These are phyloP conservation scores for Epichloe aotearoae DNA, from an alignment of 2,329 filamentous ascomycete species.

Conservation along the genomic window DNA sequence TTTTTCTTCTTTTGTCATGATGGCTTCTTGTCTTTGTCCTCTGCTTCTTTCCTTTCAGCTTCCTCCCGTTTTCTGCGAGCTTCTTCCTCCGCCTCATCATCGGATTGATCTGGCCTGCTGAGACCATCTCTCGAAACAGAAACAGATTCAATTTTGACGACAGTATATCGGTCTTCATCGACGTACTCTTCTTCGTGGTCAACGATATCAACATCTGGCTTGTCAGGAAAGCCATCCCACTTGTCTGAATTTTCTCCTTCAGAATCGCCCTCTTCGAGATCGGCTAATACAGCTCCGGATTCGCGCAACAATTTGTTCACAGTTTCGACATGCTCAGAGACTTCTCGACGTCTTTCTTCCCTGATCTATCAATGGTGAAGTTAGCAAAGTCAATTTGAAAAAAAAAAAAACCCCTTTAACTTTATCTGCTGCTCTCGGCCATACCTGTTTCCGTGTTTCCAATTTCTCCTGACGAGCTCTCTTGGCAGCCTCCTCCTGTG, in stretches of 20 bases:
- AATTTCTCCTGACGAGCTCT: constrained; percentile 67
- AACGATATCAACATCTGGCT: constrained; percentile 35
- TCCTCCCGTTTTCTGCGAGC: constrained; percentile 12
- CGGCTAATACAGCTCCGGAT: constrained; percentile 32
- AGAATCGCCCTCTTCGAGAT: constrained; percentile 27
- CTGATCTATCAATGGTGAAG: constrained; percentile 45
- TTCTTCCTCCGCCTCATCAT: constrained; percentile 24
- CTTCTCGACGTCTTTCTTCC: constrained; percentile 67
- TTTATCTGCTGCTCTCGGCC: constrained; percentile 7
- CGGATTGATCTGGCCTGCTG: constrained; percentile 33
- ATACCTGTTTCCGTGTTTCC: constrained; percentile 60
- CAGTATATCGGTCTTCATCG: constrained; percentile 92
- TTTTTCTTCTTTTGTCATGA: constrained; percentile 58
- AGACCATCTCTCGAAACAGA: constrained; percentile 64
- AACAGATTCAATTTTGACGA: constrained; percentile 85
- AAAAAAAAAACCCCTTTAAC: neutral
- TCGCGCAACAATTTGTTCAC: constrained; percentile 59
- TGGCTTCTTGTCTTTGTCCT: constrained; percentile 18
- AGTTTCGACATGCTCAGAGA: constrained; percentile 68
- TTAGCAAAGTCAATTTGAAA: neutral
- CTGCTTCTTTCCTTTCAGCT: constrained; percentile 13
- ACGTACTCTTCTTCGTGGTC: constrained; percentile 89
- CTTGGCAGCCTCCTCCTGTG: constrained; percentile 68
- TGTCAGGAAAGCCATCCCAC: constrained; percentile 54
- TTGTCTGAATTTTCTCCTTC: constrained; percentile 32